phyloP scores from a whole-genome alignment of 306 rosid species.

The Citrullus amarus region DNA sequence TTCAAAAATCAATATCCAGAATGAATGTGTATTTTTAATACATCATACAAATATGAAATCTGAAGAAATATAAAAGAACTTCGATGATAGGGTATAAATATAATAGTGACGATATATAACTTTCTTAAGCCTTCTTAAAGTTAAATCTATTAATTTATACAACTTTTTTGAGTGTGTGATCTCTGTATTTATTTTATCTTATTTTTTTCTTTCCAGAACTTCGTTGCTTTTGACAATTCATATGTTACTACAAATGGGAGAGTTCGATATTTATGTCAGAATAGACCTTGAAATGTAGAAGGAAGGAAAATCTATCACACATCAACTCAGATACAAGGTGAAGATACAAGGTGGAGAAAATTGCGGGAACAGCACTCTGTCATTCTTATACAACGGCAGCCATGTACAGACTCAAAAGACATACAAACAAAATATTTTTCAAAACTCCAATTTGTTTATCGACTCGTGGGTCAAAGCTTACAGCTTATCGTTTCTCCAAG shows the following conservation, averaged over 20 bases:
- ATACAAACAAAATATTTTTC: background rate
- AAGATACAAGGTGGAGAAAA: background rate
- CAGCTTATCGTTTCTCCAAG: background rate
- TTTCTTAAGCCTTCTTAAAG: background rate
- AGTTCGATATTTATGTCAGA: background rate
- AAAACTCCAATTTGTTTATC: background rate
- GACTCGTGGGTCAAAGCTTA: background rate
- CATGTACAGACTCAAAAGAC: background rate
- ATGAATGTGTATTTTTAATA: background rate
- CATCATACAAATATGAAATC: background rate
- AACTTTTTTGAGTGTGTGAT: background rate
- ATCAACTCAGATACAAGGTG: background rate
- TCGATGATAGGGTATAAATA: background rate
- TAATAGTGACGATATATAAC: background rate
- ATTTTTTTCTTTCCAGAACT: background rate
- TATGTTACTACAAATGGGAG: background rate
- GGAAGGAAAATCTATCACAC: background rate
- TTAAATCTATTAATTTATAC: background rate
- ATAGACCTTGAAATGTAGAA: background rate
- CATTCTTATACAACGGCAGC: background rate
- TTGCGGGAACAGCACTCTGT: background rate
- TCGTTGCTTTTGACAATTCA: background rate
- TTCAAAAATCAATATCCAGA: background rate
- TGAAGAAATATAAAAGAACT: background rate
- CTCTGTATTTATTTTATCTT: background rate